Conservation (phyloP, 345 rosid genomes). For the Arabis hirsuta region DNA sequence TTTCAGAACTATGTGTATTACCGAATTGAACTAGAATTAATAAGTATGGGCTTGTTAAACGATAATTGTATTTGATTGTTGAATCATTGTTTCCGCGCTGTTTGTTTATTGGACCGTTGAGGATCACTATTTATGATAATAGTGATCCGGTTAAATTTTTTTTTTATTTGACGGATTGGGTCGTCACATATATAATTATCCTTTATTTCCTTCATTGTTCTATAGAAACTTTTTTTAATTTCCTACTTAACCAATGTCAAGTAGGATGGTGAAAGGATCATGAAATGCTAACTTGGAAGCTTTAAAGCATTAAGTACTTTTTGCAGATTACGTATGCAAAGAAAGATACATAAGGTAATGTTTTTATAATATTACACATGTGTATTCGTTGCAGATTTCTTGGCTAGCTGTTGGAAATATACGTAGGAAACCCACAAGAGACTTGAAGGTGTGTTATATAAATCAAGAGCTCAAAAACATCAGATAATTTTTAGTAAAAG, state of each 20-base stretch:
- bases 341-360: conserved; percentile 17
- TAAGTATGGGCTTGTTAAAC: too few relatives aligned
- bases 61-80: too few relatives aligned
- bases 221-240: not conserved
- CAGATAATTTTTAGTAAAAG: not conserved
- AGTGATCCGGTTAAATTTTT: too few relatives aligned
- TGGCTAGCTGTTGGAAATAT: conserved; percentile 25
- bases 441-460: conserved; percentile 8
- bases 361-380: conserved; percentile 3
- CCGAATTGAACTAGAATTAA: too few relatives aligned
- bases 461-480: not conserved
- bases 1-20: too few relatives aligned
- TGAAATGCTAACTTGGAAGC: conserved; percentile 36
- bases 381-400: conserved; percentile 20
- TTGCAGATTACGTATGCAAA: conserved; percentile 35
- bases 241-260: conserved; percentile 8
- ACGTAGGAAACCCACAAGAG: conserved; percentile 34
- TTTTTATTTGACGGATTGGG: too few relatives aligned
- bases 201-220: too few relatives aligned
- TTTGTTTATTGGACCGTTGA: too few relatives aligned
- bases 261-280: conserved; percentile 29
- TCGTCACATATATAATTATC: too few relatives aligned
- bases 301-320: conserved; percentile 29
- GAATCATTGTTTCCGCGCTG: too few relatives aligned
- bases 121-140: too few relatives aligned